Conservation (phyloP, 2,329 filamentous ascomycete genomes). For the Colletotrichum lupini region DNA sequence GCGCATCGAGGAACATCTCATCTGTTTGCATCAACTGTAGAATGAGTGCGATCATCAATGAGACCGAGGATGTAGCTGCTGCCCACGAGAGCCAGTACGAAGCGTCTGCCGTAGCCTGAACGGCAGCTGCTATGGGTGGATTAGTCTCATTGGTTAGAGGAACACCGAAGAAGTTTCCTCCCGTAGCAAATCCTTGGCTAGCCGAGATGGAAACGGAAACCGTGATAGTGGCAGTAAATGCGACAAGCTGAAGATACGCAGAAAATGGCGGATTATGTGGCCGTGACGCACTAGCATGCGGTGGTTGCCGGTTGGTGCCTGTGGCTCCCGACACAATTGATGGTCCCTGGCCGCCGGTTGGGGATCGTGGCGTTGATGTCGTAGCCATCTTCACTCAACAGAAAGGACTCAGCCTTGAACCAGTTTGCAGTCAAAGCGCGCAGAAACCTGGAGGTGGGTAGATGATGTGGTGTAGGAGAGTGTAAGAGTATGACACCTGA, state of each 20-base stretch:
- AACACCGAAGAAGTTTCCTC: not conserved
- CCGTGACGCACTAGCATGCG: not conserved
- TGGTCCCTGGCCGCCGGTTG: not conserved
- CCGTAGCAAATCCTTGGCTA: not conserved
- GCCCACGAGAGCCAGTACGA: not conserved
- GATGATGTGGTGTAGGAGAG: not conserved
- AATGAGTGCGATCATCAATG: not conserved
- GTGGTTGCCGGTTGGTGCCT: not conserved
- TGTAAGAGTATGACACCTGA: too few relatives aligned
- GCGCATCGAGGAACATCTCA: not conserved
- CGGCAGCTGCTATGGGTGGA: not conserved
- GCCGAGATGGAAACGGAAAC: not conserved
- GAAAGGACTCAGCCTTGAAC: not conserved
- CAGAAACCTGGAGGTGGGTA: not conserved
- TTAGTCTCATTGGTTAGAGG: not conserved
- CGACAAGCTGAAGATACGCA: not conserved
- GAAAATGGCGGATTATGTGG: not conserved
- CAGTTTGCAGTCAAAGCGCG: not conserved
- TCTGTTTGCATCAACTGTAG: not conserved
- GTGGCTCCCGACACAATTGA: not conserved
- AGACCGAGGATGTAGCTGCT: not conserved
- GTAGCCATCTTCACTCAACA: not conserved
- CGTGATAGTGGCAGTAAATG: not conserved
- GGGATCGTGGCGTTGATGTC: not conserved
- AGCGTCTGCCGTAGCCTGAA: not conserved